Percentiles rank a stretch among this genome's conserved stretches.
Conservation (phyloP, 345 rosid species). For the Bruguiera sexangula region DNA sequence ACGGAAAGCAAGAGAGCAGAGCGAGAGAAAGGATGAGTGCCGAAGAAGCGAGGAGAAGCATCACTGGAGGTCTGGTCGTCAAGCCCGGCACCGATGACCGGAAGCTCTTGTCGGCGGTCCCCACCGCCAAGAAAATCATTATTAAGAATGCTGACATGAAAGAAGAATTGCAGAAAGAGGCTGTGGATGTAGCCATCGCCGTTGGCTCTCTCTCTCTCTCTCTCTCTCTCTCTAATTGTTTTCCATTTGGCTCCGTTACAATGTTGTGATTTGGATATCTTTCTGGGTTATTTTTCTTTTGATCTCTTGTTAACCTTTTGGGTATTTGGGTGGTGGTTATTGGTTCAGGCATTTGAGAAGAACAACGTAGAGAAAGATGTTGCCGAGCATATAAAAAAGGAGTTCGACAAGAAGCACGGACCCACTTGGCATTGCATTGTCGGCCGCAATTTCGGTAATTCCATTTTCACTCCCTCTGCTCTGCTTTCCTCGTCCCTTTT, state of each 20-base stretch:
- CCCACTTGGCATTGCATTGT: slow-evolving; percentile 99
- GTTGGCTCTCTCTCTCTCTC: slow-evolving; percentile 29
- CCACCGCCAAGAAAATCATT: slow-evolving; percentile 44
- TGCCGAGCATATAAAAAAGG: slow-evolving; percentile 96
- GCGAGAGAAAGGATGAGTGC: slow-evolving; percentile 27
- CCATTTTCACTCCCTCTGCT: slow-evolving; percentile 7
- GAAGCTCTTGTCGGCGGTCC: slow-evolving; percentile 36
- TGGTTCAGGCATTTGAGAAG: slow-evolving; percentile 75
- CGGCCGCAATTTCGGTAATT: slow-evolving; percentile 92
- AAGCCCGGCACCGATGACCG: slow-evolving; percentile 49
- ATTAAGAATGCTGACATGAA: slow-evolving; percentile 93
- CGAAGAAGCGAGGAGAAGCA: slow-evolving; percentile 46
- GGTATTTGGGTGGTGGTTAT: background rate
- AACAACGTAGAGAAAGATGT: slow-evolving; percentile 85
- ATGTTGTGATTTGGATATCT: no score
- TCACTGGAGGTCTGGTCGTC: slow-evolving; percentile 34
- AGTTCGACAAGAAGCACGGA: slow-evolving; percentile 88
- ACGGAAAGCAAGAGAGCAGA: background rate
- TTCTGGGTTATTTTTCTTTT: background rate
- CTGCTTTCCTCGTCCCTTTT: slow-evolving; percentile 3
- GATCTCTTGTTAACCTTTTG: background rate
- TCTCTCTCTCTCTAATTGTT: background rate
- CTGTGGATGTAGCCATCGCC: slow-evolving; percentile 62
- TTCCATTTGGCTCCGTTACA: background rate
- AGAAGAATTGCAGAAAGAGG: slow-evolving; percentile 83